phyloP scores from a whole-genome alignment of 768 basidiomycete genomes.

The Leccinum rimulosum region DNA sequence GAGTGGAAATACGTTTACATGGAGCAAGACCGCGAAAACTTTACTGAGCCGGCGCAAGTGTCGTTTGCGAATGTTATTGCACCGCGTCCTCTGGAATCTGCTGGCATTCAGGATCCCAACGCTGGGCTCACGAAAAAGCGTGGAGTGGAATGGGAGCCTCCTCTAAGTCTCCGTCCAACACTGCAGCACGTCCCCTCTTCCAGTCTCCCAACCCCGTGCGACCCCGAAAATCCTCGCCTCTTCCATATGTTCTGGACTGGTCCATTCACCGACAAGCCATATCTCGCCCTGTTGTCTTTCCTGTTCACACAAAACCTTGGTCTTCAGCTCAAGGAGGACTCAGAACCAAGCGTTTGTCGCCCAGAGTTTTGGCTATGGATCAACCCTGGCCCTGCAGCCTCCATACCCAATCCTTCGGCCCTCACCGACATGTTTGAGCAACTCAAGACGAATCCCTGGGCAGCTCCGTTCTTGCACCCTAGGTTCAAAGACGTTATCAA shows the following conservation, averaged over 20 bases:
- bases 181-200: conserved; percentile 56
- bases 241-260: conserved; percentile 99
- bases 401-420: conserved; percentile 82
- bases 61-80: conserved; percentile 32
- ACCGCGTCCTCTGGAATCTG: conserved; percentile 29
- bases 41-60: conserved; percentile 34
- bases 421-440: conserved; percentile 78
- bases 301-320: conserved; percentile 94
- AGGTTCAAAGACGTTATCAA: conserved; percentile 90
- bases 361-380: conserved; percentile 99
- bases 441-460: conserved; percentile 87
- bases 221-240: conserved; percentile 78
- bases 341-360: conserved; percentile 54
- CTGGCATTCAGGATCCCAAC: conserved; percentile 44
- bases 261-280: conserved; percentile 97
- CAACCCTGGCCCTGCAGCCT: conserved; percentile 94
- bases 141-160: conserved; percentile 59
- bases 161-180: conserved; percentile 46
- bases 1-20: conserved; percentile 88
- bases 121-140: conserved; percentile 56
- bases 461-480: conserved; percentile 89
- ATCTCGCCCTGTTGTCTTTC: conserved; percentile 91
- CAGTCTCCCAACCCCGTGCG: conserved; percentile 63
- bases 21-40: conserved; percentile 51
- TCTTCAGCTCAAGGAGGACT: conserved; percentile 60